These are phyloP conservation scores for Paspalum vaginatum DNA, from an alignment of 176 grass and related monocot genomes.

Conservation along the genomic window DNA sequence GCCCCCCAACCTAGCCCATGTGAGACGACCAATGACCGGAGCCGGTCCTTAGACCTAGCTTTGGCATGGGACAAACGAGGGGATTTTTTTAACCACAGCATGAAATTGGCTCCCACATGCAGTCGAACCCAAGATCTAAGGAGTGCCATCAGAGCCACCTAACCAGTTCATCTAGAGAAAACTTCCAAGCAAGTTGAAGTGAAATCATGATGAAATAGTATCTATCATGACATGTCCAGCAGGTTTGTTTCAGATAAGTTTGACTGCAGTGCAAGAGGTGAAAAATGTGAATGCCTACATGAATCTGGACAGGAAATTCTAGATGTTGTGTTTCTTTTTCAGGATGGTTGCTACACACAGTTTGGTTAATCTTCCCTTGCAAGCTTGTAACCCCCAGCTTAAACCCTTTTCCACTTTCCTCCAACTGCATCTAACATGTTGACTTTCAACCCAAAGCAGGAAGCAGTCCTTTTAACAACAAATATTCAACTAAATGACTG, in stretches of 20 bases:
- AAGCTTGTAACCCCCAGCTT: neutral
- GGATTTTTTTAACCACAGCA: too few relatives aligned
- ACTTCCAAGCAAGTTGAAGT: neutral
- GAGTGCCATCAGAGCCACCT: too few relatives aligned
- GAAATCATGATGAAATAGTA: conserved; percentile 1
- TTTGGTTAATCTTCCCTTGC: neutral
- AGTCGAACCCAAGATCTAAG: too few relatives aligned
- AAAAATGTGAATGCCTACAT: neutral
- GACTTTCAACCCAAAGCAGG: neutral
- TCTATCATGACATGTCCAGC: neutral
- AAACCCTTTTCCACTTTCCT: neutral
- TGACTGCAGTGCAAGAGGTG: neutral
- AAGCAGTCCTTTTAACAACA: neutral
- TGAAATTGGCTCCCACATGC: too few relatives aligned
- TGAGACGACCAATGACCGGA: too few relatives aligned
- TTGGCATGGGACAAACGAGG: too few relatives aligned
- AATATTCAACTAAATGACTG: neutral
- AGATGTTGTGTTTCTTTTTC: neutral
- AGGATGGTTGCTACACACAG: neutral
- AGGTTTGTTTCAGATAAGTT: neutral
- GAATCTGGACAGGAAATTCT: neutral
- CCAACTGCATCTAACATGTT: neutral
- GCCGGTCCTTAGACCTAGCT: too few relatives aligned
- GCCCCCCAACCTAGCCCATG: too few relatives aligned
- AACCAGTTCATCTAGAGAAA: neutral